A percentile compares a stretch with the other conserved stretches of the same genome.
Conservation (phyloP, 495 filamentous ascomycete genomes). For the Neurospora sublineolata region DNA sequence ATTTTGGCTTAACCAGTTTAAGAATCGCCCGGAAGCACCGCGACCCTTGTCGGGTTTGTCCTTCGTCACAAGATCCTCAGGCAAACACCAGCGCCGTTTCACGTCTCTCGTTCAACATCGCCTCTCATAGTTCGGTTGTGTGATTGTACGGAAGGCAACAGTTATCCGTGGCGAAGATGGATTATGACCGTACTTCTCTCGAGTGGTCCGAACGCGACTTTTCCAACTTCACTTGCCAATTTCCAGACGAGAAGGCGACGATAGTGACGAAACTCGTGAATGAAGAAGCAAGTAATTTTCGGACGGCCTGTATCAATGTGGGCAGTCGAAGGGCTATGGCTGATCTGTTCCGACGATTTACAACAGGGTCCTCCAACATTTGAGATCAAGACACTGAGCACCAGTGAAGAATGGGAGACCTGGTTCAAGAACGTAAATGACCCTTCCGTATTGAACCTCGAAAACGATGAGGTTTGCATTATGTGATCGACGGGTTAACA, state of each 20-base stretch:
- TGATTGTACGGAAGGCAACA: neutral
- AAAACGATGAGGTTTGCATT: neutral
- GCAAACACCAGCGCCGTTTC: neutral
- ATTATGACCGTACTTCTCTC: neutral
- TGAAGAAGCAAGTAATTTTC: neutral
- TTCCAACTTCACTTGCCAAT: neutral
- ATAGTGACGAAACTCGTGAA: neutral
- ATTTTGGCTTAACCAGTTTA: neutral
- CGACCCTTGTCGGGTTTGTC: neutral
- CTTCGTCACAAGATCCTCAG: neutral
- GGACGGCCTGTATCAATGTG: neutral
- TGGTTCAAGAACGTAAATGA: neutral
- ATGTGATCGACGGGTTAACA: neutral
- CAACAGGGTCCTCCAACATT: neutral
- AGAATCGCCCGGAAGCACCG: neutral
- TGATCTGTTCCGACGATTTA: neutral
- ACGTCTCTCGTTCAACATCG: neutral
- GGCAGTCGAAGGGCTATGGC: neutral
- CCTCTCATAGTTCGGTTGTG: neutral
- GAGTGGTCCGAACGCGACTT: neutral
- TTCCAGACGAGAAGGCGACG: neutral
- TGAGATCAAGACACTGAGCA: neutral
- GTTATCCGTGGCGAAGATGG: neutral
- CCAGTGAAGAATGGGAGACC: neutral
- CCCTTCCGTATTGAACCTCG: neutral